Evolutionary conservation across 169 alveolate genomes (phyloP).

Genomic region (Eimeria necatrix): DNA sequence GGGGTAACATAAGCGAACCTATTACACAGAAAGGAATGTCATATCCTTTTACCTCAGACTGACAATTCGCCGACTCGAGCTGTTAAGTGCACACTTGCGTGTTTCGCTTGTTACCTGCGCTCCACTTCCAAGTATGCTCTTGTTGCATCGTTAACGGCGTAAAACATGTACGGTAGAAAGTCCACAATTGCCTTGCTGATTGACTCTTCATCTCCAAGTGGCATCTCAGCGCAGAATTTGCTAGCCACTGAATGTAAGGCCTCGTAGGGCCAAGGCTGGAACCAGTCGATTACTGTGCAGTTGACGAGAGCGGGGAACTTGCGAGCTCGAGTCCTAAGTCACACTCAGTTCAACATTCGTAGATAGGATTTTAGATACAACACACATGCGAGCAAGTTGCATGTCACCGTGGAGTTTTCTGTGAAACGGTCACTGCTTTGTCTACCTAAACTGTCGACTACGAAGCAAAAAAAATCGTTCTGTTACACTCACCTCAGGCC

Average conservation of each 20-base stretch:
- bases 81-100: neutral
- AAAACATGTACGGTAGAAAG: slow-evolving; percentile 94
- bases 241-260: slow-evolving; percentile 95
- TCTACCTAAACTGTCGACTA: no score
- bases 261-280: slow-evolving; percentile 97
- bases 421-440: no score
- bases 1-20: slow-evolving; percentile 97
- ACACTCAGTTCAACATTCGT: neutral
- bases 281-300: slow-evolving; percentile 97
- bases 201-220: slow-evolving; percentile 90
- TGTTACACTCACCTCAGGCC: slow-evolving; percentile 86
- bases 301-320: slow-evolving; percentile 97
- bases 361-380: neutral
- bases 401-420: no score
- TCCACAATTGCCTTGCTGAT: slow-evolving; percentile 89
- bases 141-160: slow-evolving; percentile 81
- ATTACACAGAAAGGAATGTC: neutral
- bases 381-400: no score
- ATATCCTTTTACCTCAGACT: neutral
- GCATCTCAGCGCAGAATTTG: slow-evolving; percentile 90
- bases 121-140: slow-evolving; percentile 67
- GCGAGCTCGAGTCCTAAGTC: slow-evolving; percentile 89
- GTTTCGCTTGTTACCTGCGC: slow-evolving; percentile 32
- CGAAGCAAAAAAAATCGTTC: no score
- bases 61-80: no score